Percentiles rank a stretch among this genome's conserved stretches.
phyloP scores from a whole-genome alignment of 345 rosid genomes.

The Eucalyptus marginata region DNA sequence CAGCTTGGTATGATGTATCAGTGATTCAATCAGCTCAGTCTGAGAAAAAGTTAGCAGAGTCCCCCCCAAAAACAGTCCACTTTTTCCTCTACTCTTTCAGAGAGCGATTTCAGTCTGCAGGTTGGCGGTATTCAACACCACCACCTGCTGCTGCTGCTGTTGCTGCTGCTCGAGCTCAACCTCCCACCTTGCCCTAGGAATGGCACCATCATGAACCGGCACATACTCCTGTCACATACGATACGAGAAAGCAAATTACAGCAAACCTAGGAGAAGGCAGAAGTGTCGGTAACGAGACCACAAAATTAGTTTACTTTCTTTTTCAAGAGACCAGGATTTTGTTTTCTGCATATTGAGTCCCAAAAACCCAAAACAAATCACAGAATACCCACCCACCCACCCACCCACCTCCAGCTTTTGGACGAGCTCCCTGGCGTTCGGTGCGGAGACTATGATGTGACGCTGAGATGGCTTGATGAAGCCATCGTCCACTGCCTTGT shows the following conservation, averaged over 20 bases:
- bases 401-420: conserved; percentile 85
- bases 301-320: neutral
- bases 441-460: conserved; percentile 83
- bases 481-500: conserved; percentile 98
- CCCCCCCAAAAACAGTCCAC: neutral
- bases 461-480: conserved; percentile 85
- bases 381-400: conserved; percentile 12
- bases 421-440: conserved; percentile 78
- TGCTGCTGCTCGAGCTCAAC: conserved; percentile 62
- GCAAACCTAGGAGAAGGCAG: neutral
- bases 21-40: neutral
- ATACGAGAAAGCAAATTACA: neutral
- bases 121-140: conserved; percentile 29
- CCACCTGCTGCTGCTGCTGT: conserved; percentile 19
- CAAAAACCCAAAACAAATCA: neutral
- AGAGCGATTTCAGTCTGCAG: conserved; percentile 45
- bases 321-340: neutral
- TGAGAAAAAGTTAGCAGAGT: neutral
- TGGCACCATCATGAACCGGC: conserved; percentile 70
- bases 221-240: conserved; percentile 50
- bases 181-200: conserved; percentile 78
- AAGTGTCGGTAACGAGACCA: neutral
- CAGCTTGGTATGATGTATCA: neutral
- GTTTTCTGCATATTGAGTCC: neutral
- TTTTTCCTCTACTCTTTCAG: neutral